These are phyloP conservation scores for Skeletonema marinoi DNA, from an alignment of 108 stramenopile species.

Conservation along the genomic window DNA sequence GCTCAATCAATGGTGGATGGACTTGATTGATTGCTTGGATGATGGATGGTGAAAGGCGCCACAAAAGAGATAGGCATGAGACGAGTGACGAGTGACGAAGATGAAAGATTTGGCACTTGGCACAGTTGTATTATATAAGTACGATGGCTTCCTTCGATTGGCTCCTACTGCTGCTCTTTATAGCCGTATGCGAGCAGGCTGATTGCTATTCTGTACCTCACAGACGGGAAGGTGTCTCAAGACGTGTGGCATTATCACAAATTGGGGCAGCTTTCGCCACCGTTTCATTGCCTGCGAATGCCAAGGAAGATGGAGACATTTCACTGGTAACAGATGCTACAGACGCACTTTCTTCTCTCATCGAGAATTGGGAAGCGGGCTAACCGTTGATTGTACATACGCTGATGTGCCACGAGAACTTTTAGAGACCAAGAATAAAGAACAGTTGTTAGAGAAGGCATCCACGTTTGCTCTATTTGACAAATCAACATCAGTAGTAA, in stretches of 20 bases:
- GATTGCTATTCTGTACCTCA: background rate
- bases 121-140: too few species aligned
- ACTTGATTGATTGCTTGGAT: too few species aligned
- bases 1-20: too few species aligned
- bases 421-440: conserved; percentile 79
- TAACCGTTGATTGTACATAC: conserved; percentile 77
- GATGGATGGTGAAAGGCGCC: too few species aligned
- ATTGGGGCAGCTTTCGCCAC: background rate
- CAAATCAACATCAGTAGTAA: conserved; percentile 66
- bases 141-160: background rate
- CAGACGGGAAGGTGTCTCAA: background rate
- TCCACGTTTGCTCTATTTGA: conserved; percentile 79
- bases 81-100: too few species aligned
- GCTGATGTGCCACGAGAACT: conserved; percentile 85
- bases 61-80: too few species aligned
- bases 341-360: conserved; percentile 16
- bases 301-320: conserved; percentile 9
- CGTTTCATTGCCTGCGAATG: background rate
- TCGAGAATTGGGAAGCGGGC: conserved; percentile 58
- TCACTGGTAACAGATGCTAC: conserved; percentile 20
- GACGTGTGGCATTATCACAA: background rate
- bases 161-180: background rate
- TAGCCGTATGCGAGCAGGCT: background rate
- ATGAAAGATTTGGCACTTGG: too few species aligned
- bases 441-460: conserved; percentile 76